These are phyloP conservation scores for Ogataea hybrid DNA, from an alignment of 1,139 yeast genomes.

Conservation along the genomic window DNA sequence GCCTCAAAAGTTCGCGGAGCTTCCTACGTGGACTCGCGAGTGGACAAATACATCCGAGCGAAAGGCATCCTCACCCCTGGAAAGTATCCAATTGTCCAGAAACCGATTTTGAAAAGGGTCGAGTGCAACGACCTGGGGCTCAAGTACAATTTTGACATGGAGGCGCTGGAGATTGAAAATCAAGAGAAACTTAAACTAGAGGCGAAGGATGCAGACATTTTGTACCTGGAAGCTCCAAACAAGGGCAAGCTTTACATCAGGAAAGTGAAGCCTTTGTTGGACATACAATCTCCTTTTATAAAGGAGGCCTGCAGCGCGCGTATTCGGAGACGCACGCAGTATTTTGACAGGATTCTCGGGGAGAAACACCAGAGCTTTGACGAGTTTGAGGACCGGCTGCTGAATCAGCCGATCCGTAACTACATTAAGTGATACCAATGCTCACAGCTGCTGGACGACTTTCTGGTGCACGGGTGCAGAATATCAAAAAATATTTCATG, in stretches of 20 bases:
- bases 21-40: constrained; percentile 9
- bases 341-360: constrained; percentile 6
- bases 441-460: not conserved
- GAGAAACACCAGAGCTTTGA: constrained; percentile 5
- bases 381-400: constrained; percentile 12
- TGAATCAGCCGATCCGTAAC: constrained; percentile 5
- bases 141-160: constrained; percentile 13
- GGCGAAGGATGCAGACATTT: constrained; percentile 22
- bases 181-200: constrained; percentile 15
- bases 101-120: constrained; percentile 21
- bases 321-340: constrained; percentile 7
- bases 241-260: constrained; percentile 15
- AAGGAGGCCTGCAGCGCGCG: constrained; percentile 11
- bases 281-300: constrained; percentile 3
- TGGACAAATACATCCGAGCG: constrained; percentile 16
- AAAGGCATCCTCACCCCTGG: constrained; percentile 13
- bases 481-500: not conserved
- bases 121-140: constrained; percentile 13
- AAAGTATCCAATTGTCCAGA: constrained; percentile 21
- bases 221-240: constrained; percentile 16
- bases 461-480: constrained; percentile 3
- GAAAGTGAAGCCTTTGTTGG: constrained; percentile 8
- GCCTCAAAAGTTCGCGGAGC: constrained; percentile 7
- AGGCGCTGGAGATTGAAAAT: constrained; percentile 16
- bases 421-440: constrained; percentile 2